These are phyloP conservation scores for Plenodomus tracheiphilus DNA, from an alignment of 2,329 filamentous ascomycete species.

Conservation along the genomic window DNA sequence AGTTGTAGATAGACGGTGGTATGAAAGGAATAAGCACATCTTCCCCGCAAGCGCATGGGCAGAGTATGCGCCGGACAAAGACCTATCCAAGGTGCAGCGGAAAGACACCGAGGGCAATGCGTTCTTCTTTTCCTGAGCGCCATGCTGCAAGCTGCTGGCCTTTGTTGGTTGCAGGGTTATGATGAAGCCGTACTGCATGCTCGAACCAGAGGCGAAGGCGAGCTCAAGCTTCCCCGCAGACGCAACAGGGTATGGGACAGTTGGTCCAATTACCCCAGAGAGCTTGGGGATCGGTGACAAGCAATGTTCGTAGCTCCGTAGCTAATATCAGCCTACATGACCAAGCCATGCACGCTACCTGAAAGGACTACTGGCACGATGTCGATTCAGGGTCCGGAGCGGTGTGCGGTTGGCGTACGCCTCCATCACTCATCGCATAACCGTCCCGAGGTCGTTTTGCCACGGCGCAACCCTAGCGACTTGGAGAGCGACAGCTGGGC, in stretches of 20 bases:
- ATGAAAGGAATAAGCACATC: constrained; percentile 97
- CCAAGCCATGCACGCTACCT: constrained; percentile 12
- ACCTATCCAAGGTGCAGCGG: constrained; percentile 76
- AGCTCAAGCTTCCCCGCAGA: background rate
- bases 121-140: constrained; percentile 67
- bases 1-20: constrained; percentile 95
- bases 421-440: background rate
- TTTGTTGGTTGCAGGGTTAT: background rate
- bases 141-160: background rate
- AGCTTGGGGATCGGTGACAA: background rate
- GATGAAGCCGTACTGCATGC: background rate
- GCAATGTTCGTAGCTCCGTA: constrained; percentile 7
- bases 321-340: constrained; percentile 17
- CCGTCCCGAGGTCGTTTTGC: constrained; percentile 1
- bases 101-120: constrained; percentile 88
- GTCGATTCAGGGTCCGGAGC: constrained; percentile 24
- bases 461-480: constrained; percentile 1
- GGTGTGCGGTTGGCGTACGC: constrained; percentile 24
- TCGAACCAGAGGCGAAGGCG: constrained; percentile 1
- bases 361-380: no score
- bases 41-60: constrained; percentile 96
- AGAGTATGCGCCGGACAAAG: constrained; percentile 87
- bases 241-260: background rate
- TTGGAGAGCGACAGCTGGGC: constrained; percentile 2
- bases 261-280: background rate